Base-by-base conservation (phyloP, 495 filamentous ascomycete genomes). In the Tirmania nivea region DNA sequence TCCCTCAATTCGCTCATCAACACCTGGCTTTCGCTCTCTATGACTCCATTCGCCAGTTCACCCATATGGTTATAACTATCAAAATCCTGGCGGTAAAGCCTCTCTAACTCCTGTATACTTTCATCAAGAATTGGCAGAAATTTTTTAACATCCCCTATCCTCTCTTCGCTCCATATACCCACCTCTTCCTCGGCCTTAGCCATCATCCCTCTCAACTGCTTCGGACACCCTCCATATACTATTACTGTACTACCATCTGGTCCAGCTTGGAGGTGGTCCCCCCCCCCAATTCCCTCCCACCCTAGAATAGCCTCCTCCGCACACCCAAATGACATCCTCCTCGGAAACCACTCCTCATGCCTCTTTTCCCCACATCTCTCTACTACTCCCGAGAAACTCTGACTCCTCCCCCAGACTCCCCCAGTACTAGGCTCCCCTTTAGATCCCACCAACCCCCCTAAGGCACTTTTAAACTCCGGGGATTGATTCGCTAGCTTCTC, bases 221-320 rank as follows among this genome's bases (percentile, higher is more conserved):
- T 31, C 2, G 2, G 25, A 3, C 25, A 31, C 25, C 25, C 25
- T 7, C 25, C 25, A 3, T 31, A 31, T 31, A 7, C 25, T 31
- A 31, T 31, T 31, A 31, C 25, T 31, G 25, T 45, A 45, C 39
- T 45, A 45, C 39, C 39, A 14, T 45, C 14, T 2, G 39, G 12
- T 2, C 9, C 39, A 6, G 5, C 39, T 14, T 19, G 3, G 12
- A 14, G 39, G 8, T 2, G 9, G 39, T 45, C 3, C 5, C 9
- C 39, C 8, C 9, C 39, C 17, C 39, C 39, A 45, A 45, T 45
- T 45, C 17, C 17, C 14, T 45, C 66, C 82, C 85, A 90, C 20
- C 64, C 68, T n/a, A 93, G 71, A 3, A 94, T 67, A 34, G 81
- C 86, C 55, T 93, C 86, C 65, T 92, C 85, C n/a, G 87, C 88